Conservation (phyloP, 2,329 filamentous ascomycete species). For the Xylariaceae sp. region DNA sequence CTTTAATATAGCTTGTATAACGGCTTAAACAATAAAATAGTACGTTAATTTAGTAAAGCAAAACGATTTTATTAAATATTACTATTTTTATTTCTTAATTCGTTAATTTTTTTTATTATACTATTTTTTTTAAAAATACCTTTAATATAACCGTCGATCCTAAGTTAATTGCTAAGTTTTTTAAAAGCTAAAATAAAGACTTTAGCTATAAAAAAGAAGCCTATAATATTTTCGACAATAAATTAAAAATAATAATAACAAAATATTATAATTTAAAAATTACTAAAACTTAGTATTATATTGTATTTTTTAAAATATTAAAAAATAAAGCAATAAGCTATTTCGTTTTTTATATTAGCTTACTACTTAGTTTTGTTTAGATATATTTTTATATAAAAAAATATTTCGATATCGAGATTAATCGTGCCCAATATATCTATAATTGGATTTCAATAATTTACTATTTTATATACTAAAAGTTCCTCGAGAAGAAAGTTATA, state of each 20-base stretch:
- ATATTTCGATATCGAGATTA: neutral
- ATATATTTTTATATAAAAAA: neutral
- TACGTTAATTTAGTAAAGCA: no score
- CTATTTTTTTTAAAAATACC: neutral
- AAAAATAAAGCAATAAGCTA: neutral
- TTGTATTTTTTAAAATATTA: neutral
- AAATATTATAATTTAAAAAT: neutral
- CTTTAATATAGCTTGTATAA: no score
- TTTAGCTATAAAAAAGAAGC: neutral
- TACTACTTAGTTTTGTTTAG: neutral
- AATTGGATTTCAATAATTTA: neutral
- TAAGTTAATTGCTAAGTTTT: neutral
- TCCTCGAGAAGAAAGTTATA: neutral
- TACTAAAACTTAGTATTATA: neutral
- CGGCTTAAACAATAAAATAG: no score
- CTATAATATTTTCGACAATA: neutral
- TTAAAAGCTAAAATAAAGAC: neutral
- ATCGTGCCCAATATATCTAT: neutral
- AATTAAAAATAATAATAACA: slow-evolving; percentile 1
- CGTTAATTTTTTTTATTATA: neutral
- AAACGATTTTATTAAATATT: no score
- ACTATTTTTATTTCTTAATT: neutral
- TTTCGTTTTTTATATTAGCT: neutral
- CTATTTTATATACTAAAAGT: neutral
- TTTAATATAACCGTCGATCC: slow-evolving; percentile 1